A percentile compares a stretch with the other conserved stretches of the same genome.
Conservation (phyloP, 2,329 filamentous ascomycete genomes). For the Claviceps digitariae region DNA sequence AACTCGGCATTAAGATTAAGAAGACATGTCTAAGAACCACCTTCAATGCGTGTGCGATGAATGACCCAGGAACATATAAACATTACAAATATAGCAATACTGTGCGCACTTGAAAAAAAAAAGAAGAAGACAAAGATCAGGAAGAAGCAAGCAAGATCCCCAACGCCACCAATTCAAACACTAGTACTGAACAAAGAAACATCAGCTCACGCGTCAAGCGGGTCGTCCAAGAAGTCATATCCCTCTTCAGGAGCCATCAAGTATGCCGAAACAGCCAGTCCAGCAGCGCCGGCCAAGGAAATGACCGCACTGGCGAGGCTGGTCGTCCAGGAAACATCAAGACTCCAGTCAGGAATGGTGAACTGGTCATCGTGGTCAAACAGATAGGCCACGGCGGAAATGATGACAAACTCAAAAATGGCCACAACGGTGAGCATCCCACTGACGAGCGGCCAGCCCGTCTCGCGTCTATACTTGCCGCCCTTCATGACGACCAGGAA, state of each 20-base stretch:
- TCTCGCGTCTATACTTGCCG: slow-evolving; percentile 65
- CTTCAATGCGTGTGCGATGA: neutral
- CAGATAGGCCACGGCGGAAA: slow-evolving; percentile 74
- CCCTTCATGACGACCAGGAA: slow-evolving; percentile 67
- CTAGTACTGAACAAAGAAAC: no score
- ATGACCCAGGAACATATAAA: neutral
- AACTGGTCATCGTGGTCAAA: slow-evolving; percentile 77
- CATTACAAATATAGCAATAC: no score
- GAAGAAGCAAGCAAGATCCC: neutral
- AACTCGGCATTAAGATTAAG: no score
- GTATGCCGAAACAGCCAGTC: slow-evolving; percentile 53
- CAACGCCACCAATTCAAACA: no score
- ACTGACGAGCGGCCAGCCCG: slow-evolving; percentile 67
- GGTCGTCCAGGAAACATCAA: slow-evolving; percentile 69
- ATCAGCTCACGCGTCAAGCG: slow-evolving; percentile 33
- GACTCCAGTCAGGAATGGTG: slow-evolving; percentile 61
- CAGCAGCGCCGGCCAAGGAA: slow-evolving; percentile 38
- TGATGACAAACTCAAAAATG: slow-evolving; percentile 58
- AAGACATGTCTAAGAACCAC: neutral
- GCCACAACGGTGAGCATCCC: slow-evolving; percentile 52
- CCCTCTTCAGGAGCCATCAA: slow-evolving; percentile 68
- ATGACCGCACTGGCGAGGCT: slow-evolving; percentile 43
- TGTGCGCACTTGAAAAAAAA: no score
- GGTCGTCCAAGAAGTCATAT: slow-evolving; percentile 55
- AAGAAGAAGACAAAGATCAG: neutral